Conservation (phyloP, 495 filamentous ascomycete species). For the Neurospora pannonica region DNA sequence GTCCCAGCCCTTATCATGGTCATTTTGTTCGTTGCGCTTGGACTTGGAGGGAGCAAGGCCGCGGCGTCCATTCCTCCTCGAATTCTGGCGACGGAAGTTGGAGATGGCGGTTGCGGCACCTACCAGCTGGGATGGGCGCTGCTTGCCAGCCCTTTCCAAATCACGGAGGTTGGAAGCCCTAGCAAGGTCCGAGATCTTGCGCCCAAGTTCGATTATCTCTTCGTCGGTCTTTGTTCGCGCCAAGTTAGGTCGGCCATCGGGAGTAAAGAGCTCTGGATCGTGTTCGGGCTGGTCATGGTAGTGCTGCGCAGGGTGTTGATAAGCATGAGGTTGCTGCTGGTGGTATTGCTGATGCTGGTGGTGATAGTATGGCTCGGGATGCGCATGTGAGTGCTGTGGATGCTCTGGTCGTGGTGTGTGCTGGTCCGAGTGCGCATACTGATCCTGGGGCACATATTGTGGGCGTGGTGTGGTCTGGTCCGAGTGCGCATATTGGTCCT, state of each 20-base stretch:
- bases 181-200: conserved; percentile 36
- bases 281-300: conserved; percentile 8
- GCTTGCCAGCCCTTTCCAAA: conserved; percentile 28
- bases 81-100: conserved; percentile 27
- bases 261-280: conserved; percentile 9
- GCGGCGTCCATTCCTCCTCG: conserved; percentile 12
- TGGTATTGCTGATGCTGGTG: conserved; percentile 8
- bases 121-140: conserved; percentile 27
- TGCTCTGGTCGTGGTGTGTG: conserved; percentile 1
- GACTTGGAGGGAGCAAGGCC: conserved; percentile 31
- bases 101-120: conserved; percentile 28
- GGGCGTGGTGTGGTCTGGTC: not conserved
- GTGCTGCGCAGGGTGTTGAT: conserved; percentile 5
- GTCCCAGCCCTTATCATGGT: conserved; percentile 36
- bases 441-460: conserved; percentile 1
- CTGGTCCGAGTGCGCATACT: not conserved
- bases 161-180: conserved; percentile 33
- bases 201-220: conserved; percentile 39
- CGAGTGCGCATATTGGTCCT: not conserved
- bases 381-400: not conserved
- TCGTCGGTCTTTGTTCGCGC: conserved; percentile 35
- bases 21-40: conserved; percentile 15
- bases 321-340: conserved; percentile 10
- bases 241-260: conserved; percentile 20
- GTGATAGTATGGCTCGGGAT: not conserved